These are phyloP conservation scores for Paecilomyces variotii DNA, from an alignment of 2,329 filamentous ascomycete species.

Conservation along the genomic window DNA sequence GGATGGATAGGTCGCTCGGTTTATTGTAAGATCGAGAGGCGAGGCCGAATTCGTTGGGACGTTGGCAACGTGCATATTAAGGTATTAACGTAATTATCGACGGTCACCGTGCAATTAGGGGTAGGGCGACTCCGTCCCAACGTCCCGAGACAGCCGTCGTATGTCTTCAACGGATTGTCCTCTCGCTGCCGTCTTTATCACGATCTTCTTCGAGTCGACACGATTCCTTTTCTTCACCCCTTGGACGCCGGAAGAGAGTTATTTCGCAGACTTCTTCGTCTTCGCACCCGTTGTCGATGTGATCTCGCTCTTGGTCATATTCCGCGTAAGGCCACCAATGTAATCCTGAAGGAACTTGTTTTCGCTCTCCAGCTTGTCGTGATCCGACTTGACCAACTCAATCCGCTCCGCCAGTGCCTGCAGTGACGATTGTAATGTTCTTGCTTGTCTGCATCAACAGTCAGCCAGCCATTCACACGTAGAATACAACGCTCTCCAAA, in stretches of 20 bases:
- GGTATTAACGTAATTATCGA: not conserved
- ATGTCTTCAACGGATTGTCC: not conserved
- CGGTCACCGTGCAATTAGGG: not conserved
- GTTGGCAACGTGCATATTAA: not conserved
- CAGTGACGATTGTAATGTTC: constrained; percentile 79
- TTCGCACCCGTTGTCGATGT: constrained; percentile 45
- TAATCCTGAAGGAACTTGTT: constrained; percentile 98
- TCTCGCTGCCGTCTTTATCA: not conserved
- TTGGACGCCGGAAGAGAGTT: constrained; percentile 3
- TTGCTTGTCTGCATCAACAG: constrained; percentile 61
- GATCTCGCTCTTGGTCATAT: constrained; percentile 50
- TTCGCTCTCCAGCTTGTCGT: constrained; percentile 92
- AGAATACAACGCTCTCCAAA: not conserved
- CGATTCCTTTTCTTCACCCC: not conserved
- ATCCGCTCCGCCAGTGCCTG: constrained; percentile 86
- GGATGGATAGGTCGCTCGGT: not conserved
- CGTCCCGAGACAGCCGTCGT: not conserved
- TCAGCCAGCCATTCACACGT: not conserved
- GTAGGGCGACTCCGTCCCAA: not conserved
- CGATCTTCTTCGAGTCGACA: not conserved
- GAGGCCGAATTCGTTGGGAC: not conserved
- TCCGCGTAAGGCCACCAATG: constrained; percentile 89
- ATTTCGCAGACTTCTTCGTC: constrained; percentile 39
- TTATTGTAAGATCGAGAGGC: not conserved
- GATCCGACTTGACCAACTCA: constrained; percentile 86